These are phyloP conservation scores for Populus trichocarpa DNA, from an alignment of 441 rosid species.

Conservation along the genomic window DNA sequence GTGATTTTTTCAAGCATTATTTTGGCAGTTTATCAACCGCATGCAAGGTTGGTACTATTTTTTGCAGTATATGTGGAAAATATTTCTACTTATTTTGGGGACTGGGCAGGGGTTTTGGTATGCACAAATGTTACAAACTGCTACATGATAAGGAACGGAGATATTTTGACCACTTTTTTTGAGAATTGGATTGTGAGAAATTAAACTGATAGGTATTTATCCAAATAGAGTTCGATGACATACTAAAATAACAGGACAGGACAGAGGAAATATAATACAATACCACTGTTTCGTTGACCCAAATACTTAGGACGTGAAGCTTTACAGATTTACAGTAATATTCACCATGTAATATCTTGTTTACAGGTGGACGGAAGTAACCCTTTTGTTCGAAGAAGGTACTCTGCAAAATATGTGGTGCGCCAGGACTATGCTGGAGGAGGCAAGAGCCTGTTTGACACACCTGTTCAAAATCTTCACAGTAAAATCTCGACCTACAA, in stretches of 20 bases:
- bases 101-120: not conserved
- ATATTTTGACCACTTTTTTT: not conserved
- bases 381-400: slow-evolving; percentile 45
- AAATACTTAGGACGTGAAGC: not conserved
- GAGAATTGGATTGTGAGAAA: not conserved
- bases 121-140: not conserved
- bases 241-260: not conserved
- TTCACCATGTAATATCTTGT: slow-evolving; percentile 5
- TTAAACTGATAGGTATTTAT: not conserved
- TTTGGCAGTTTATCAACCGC: slow-evolving; percentile 50
- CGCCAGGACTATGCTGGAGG: slow-evolving; percentile 39
- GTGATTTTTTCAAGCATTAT: slow-evolving; percentile 47
- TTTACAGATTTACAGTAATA: slow-evolving; percentile 6
- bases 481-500: slow-evolving; percentile 19
- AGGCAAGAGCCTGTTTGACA: slow-evolving; percentile 36
- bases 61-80: not conserved
- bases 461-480: slow-evolving; percentile 34
- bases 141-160: not conserved
- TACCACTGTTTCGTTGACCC: not conserved
- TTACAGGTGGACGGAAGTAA: slow-evolving; percentile 40
- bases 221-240: not conserved
- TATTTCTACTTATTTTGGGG: not conserved
- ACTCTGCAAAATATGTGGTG: slow-evolving; percentile 51
- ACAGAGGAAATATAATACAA: too few species aligned
- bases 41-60: slow-evolving; percentile 36